Base-by-base conservation (phyloP, 208 protist species). In the Crithidia acanthocephali region DNA sequence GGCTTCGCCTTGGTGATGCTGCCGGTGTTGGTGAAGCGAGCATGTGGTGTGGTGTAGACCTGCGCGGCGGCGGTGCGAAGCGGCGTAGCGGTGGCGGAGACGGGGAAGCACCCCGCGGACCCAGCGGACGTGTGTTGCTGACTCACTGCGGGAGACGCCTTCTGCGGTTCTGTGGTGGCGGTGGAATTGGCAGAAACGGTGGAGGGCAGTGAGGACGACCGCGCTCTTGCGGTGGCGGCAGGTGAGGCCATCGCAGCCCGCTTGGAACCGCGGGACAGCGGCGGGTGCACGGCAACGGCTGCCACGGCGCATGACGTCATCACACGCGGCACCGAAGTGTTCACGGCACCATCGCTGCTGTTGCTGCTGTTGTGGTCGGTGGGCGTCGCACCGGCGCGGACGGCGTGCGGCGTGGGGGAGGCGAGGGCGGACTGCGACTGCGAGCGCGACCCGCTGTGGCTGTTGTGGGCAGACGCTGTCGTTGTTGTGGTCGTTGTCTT, bases 261-360 rank as follows among this genome's bases (percentile, higher is more conserved):
- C 61, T 56, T 53, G 2, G 47, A 44, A 13, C n/a, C 10, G 47
- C 61, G 61, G n/a, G 61, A 67, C 2, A 67, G 61, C 20, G 61
- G 61, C 32, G 61, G 61, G 47, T 67, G 61, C 47, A 67, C 61
- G n/a, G 61, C 61, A 5, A 67, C 61, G 11, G 61, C 61, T 2
- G 61, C 4, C 61, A 67, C 61, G 18, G 61, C 27, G 44, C 59
- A 25, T n/a, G 61, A 50, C 37, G 57, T 50, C 57, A 62, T 22
- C n/a, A 45, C 40, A 50, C 57, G 23, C 37, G 57, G 33, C 20
- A 10, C 3, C 25, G 57, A 2, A 4, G 48, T 53, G 13, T 8
- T 22, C 10, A 11, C 51, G 35, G 51, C 27, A n/a, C 13, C 51
- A n/a, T 15, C 44, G 44, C 4, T 48, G 28, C 55, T 32, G 20